A percentile compares a stretch with the other conserved stretches of the same genome.
phyloP scores from a whole-genome alignment of 352 stramenopile genomes.

The Globisporangium takayamanum region DNA sequence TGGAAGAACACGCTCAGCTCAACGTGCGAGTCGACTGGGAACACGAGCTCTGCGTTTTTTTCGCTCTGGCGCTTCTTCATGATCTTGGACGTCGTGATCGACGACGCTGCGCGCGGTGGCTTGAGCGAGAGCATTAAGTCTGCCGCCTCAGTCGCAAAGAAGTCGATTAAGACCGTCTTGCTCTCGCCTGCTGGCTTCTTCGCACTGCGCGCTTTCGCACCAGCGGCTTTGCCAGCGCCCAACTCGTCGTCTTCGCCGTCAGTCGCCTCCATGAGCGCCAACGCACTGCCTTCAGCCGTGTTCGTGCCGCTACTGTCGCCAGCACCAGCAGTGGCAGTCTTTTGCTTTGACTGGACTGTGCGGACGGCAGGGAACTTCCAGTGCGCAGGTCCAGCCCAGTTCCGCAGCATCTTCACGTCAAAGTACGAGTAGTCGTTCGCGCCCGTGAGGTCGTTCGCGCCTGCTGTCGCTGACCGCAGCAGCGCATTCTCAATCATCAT shows the following conservation, averaged over 20 bases:
- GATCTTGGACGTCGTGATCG: constrained; percentile 42
- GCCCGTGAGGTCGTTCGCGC: constrained; percentile 35
- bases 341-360: constrained; percentile 36
- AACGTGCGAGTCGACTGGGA: constrained; percentile 73
- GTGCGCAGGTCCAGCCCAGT: constrained; percentile 69
- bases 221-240: constrained; percentile 20
- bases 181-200: constrained; percentile 28
- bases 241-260: constrained; percentile 27
- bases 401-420: constrained; percentile 75
- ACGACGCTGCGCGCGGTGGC: constrained; percentile 23
- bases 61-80: constrained; percentile 41
- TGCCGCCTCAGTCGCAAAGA: constrained; percentile 34
- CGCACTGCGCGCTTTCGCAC: constrained; percentile 12
- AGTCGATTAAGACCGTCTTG: constrained; percentile 43
- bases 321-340: neutral
- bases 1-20: constrained; percentile 63
- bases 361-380: constrained; percentile 64
- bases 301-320: constrained; percentile 5
- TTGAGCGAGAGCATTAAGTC: constrained; percentile 46
- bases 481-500: constrained; percentile 75
- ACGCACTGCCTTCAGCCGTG: constrained; percentile 20
- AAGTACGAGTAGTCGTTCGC: constrained; percentile 80
- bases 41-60: constrained; percentile 58
- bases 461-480: constrained; percentile 40
- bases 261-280: constrained; percentile 18